A percentile compares a stretch with the other conserved stretches of the same genome.
Evolutionary conservation across 306 rosid species (phyloP).

Genomic region (Mucuna pruriens): DNA sequence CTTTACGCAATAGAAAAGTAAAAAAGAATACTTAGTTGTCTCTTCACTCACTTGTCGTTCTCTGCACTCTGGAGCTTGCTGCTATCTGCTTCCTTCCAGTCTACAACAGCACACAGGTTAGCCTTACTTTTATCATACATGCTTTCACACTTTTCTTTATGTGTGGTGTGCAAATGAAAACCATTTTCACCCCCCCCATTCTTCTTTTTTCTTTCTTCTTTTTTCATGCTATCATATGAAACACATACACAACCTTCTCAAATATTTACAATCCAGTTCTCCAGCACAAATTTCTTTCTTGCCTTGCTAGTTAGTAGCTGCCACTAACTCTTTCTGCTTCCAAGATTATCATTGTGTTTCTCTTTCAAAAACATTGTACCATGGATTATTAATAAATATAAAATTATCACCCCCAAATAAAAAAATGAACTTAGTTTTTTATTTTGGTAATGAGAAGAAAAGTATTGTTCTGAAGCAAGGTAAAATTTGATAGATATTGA

Average conservation of each 20-base stretch:
- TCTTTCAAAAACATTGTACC: neutral
- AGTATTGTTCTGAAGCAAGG: neutral
- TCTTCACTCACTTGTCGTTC: too few species aligned
- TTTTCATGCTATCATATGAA: neutral
- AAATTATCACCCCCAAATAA: neutral
- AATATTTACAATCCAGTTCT: neutral
- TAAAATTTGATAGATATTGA: neutral
- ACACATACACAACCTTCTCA: neutral
- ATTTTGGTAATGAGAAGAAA: constrained; percentile 1
- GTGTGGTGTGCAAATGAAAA: neutral
- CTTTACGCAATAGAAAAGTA: too few species aligned
- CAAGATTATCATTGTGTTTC: neutral
- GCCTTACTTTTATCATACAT: neutral
- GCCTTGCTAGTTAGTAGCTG: neutral
- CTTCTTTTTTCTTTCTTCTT: neutral
- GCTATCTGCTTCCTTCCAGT: too few species aligned
- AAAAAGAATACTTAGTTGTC: too few species aligned
- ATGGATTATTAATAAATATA: neutral
- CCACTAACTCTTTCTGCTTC: neutral
- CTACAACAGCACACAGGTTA: too few species aligned
- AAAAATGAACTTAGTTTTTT: neutral
- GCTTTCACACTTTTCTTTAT: neutral
- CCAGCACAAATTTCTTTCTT: neutral
- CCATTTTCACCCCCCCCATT: neutral
- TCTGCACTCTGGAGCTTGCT: too few species aligned